Conservation (phyloP, 2,329 filamentous ascomycete genomes). For the Aotearoamyces nothofagi region DNA sequence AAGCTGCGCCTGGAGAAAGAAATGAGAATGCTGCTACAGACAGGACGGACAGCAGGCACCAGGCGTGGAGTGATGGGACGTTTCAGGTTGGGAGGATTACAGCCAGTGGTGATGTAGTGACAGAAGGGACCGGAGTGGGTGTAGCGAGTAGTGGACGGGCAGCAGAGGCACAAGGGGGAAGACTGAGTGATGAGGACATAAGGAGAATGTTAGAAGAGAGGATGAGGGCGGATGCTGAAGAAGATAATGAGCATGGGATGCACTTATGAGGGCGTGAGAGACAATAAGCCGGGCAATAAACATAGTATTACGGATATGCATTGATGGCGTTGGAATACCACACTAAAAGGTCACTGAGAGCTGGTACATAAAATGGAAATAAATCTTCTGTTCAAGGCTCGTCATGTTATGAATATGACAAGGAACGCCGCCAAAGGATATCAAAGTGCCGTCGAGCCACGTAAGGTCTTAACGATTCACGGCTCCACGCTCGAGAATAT, state of each 20-base stretch:
- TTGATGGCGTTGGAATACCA: conserved; percentile 3
- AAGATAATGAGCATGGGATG: conserved; percentile 40
- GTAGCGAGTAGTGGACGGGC: conserved; percentile 5
- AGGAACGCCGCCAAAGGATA: too few species aligned
- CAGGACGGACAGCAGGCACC: conserved; percentile 9
- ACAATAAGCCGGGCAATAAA: neutral
- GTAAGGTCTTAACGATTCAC: too few species aligned
- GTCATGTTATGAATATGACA: too few species aligned
- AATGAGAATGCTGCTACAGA: conserved; percentile 9
- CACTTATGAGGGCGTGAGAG: conserved; percentile 32
- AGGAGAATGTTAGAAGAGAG: conserved; percentile 37
- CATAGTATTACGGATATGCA: too few species aligned
- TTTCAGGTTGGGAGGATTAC: conserved; percentile 44
- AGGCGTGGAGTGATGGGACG: conserved; percentile 46
- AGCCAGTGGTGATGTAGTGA: conserved; percentile 31
- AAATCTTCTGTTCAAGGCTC: too few species aligned
- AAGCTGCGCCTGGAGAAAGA: conserved; percentile 7
- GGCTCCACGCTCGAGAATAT: too few species aligned
- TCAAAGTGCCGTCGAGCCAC: too few species aligned
- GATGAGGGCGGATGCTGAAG: conserved; percentile 29
- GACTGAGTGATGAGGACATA: conserved; percentile 43
- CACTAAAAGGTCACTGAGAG: too few species aligned
- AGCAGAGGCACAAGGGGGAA: conserved; percentile 31
- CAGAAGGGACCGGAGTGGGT: conserved; percentile 20
- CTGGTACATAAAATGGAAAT: too few species aligned